Percentiles rank a stretch among this genome's conserved stretches.
Evolutionary conservation across 129 eudicot genomes (phyloP).

Genomic region (Centrapalus pauciflorus): DNA sequence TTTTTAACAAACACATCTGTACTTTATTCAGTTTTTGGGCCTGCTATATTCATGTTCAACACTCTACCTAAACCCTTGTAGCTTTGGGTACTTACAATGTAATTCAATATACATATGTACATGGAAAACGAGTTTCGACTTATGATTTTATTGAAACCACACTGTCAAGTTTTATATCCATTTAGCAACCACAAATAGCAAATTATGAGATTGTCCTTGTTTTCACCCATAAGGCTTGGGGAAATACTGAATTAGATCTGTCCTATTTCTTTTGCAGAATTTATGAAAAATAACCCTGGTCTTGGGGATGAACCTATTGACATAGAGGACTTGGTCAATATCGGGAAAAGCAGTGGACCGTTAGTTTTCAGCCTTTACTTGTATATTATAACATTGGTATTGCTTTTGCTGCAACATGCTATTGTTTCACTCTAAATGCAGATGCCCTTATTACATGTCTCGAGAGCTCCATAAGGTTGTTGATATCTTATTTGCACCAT

Average conservation of each 20-base stretch:
- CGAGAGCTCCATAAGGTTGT: conserved; percentile 84
- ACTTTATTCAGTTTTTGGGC: neutral
- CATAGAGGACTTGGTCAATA: conserved; percentile 94
- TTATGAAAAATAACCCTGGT: conserved; percentile 62
- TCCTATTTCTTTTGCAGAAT: conserved; percentile 37
- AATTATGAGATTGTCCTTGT: conserved; percentile 12
- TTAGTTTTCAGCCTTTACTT: conserved; percentile 40
- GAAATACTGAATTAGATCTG: neutral
- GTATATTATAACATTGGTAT: neutral
- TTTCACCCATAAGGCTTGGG: neutral
- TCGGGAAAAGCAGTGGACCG: conserved; percentile 93
- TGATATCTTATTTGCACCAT: conserved; percentile 95
- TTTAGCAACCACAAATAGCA: neutral
- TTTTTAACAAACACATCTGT: neutral
- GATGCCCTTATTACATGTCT: conserved; percentile 95
- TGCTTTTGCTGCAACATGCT: neutral
- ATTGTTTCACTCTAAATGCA: conserved; percentile 25
- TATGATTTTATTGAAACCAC: neutral
- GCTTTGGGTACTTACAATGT: neutral
- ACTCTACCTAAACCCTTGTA: neutral
- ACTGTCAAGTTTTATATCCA: neutral
- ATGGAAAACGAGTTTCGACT: neutral
- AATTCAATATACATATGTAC: too few relatives aligned
- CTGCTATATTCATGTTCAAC: too few relatives aligned
- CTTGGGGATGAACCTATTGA: conserved; percentile 97